Base-by-base conservation (phyloP, 257 asterid genomes). In the Lithospermum erythrorhizon region DNA sequence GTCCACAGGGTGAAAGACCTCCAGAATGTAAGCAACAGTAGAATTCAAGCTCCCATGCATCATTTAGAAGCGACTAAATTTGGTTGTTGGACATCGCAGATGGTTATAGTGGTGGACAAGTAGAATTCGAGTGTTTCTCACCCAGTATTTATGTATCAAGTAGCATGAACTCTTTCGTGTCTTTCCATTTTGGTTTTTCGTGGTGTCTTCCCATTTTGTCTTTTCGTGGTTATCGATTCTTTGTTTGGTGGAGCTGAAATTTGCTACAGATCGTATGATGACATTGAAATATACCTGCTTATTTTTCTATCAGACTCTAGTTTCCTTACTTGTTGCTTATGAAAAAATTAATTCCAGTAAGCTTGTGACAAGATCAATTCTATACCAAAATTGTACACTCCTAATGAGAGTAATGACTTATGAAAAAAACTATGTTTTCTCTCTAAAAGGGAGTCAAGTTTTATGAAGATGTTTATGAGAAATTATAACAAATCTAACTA, bases 1-100 rank as follows among this genome's bases (percentile, higher is more conserved):
- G 32, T 21, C 59, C 21, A 1, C 32, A 55, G 59, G 59, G 59
- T 3, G 59, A 55, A 24, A 55, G 59, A 18, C 59, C 59, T 55
- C 59, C 59, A 23, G 59, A 55, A 55, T 55, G 59, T 14, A 55
- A 55, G 59, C 59, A 55, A 20, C 59, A 55, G 59, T 55, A 55
- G 27, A 15, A 9, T 18, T 19, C 9, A 22, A 6, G 6, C 29
- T 0, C 30, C 5, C 2, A n/a, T 22, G 23, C 29, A 55, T 55
- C 30, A 55, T 11, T 55, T 41, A 14, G 17, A 11, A 41, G 49
- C 49, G 14, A 41, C 49, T 41, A 41, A 11, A 41, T 41, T 41
- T 17, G 18, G 16, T 37, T 37, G 48, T 11, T 13, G 49, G 49
- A 41, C 17, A 11, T 5, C 0, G 49, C 1, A 8, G 49, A 41